Evolutionary conservation across 148 eudicot genomes (phyloP).

Genomic region (Polygonum maritimum): DNA sequence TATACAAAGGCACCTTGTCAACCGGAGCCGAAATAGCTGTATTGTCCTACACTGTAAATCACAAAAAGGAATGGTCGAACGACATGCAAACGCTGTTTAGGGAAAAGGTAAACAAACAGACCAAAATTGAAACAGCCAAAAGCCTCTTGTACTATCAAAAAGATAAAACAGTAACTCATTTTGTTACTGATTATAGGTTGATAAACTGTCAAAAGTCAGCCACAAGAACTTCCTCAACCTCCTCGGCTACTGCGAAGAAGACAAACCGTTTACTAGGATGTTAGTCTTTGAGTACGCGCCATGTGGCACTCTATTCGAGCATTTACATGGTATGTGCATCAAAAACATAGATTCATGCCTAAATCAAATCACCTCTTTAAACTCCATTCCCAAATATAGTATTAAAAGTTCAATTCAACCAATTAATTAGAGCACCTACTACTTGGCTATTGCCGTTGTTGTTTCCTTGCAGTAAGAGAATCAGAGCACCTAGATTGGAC

Average conservation of each 20-base stretch:
- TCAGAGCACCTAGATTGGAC: conserved; percentile 88
- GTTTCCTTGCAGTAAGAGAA: conserved; percentile 56
- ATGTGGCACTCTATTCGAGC: conserved; percentile 93
- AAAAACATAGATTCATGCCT: conserved; percentile 18
- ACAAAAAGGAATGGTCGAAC: conserved; percentile 70
- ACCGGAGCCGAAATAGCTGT: conserved; percentile 81
- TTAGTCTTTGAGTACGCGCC: conserved; percentile 91
- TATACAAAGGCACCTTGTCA: conserved; percentile 81
- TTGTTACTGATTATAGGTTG: conserved; percentile 39
- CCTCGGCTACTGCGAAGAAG: conserved; percentile 80
- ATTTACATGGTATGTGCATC: conserved; percentile 61
- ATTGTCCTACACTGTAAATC: conserved; percentile 33
- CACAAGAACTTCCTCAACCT: conserved; percentile 88
- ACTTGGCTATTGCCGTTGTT: not conserved
- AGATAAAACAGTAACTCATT: conserved; percentile 5
- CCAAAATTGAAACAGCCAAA: not conserved
- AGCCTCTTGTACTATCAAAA: not conserved
- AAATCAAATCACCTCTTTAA: not conserved
- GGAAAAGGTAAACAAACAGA: conserved; percentile 42
- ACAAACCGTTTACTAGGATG: conserved; percentile 75
- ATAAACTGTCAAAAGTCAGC: conserved; percentile 55
- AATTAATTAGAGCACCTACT: not conserved
- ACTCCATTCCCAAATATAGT: not conserved
- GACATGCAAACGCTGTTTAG: conserved; percentile 50
- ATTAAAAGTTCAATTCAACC: not conserved